Evolutionary conservation across 106 monocot genomes (phyloP), one percentile per base, ranked within the genome.

Genomic region (Acorus gramineus): DNA sequence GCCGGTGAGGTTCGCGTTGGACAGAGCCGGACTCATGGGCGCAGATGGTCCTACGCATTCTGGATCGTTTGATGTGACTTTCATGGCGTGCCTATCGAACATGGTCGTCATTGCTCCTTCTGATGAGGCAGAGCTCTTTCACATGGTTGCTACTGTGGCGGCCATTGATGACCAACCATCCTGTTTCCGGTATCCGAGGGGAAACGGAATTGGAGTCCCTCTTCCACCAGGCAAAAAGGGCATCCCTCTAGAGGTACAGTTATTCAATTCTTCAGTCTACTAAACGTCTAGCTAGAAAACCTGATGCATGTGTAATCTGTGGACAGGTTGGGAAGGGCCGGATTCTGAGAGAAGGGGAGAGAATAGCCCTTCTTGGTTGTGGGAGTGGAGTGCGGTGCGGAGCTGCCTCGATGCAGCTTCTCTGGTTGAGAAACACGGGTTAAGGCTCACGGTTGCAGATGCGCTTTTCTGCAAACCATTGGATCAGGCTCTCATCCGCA

Each of bases 381-480:
- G 88, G 88, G 5, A 54, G 84, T 1, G 88, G 5, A 54, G 84
- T 1, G 76, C 79, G 50, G 84, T 89, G n/a, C 88, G 81, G 64
- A 79, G 69, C 5, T 89, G 88, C 46, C 44, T 89, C 44, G 81
- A 76, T 56, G 84, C 88, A 6, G 84, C 84, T 2, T 53, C 69
- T 4, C 53, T 46, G 2, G 55, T 89, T 5, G 73, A 46, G 52
- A 66, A 72, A 9, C 78, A 81, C 8, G 76, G 61, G n/a, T 55
- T 84, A 12, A 66, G 8, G 1, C 49, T 64, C 51, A 84, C 88
- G 0, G 78, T 89, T 8, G 84, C 84, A 0, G 84, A 89, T 66
- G 84, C 84, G 4, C 69, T 84, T 2, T 89, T 89, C 74, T 89
- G 88, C 66, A 89, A 89, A 61, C 88, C 88, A 3, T 81, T 89